A percentile compares a stretch with the other conserved stretches of the same genome.
These are phyloP conservation scores for Russula abietina DNA, from an alignment of 768 basidiomycete genomes.

Conservation along the genomic window DNA sequence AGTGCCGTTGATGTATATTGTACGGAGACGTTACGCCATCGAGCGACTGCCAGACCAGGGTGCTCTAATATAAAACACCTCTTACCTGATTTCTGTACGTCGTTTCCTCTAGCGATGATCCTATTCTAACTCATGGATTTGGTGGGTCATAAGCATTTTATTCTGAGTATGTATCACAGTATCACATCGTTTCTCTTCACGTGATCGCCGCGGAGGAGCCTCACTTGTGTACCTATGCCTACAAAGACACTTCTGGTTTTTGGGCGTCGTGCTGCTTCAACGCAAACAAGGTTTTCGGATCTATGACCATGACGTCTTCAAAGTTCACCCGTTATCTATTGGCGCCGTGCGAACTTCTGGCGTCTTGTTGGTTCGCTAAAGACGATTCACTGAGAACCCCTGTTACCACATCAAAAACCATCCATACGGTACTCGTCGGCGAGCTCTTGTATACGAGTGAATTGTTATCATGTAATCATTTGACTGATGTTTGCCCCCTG, in stretches of 20 bases:
- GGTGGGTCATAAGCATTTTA: no score
- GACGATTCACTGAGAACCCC: neutral
- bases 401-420: neutral
- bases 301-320: neutral
- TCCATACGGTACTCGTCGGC: neutral
- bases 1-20: constrained; percentile 98
- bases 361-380: neutral
- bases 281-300: neutral
- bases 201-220: constrained; percentile 22
- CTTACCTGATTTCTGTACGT: neutral
- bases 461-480: neutral
- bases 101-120: neutral
- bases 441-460: neutral
- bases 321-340: neutral
- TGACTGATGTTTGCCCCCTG: neutral
- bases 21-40: constrained; percentile 85
- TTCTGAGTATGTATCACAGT: no score
- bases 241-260: neutral
- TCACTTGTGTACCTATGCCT: neutral
- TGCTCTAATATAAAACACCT: constrained; percentile 42
- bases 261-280: neutral
- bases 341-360: neutral
- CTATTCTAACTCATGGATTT: neutral
- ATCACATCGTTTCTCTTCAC: neutral
- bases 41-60: constrained; percentile 94